Base-by-base conservation (phyloP, 495 filamentous ascomycete species). In the Aspergillus cavernicola region DNA sequence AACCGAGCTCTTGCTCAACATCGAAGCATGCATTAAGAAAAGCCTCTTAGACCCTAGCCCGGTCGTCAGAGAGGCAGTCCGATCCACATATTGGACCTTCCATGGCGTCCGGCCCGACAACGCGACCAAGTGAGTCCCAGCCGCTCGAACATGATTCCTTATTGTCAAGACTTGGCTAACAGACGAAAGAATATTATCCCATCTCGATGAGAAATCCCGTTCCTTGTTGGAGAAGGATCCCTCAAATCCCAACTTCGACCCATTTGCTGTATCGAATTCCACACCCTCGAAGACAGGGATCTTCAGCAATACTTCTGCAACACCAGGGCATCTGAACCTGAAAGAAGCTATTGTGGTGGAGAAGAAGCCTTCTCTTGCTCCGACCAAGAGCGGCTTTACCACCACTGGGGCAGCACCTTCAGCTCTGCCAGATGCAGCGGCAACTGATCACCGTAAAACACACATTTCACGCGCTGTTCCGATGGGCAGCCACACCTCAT, bases 11-110 rank as follows among this genome's bases (percentile, higher is more conserved):
- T 59, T 95, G 12, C 89, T 95, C 32, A 52, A 89, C 28, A 80
- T 95, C 10, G 90, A 95, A 33, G 95, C 95, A 64, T 88, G 84
- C 56, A 80, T 98, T 61, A 90, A 86, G 67, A 93, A 89, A 59
- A 85, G 92, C 12, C 76, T 98, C 1, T 77, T 75, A 5, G 93
- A 98, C 69, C 79, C 92, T 6, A 96, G 96, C 62, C 90, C 91
- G 3, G 84, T 79, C 29, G 92, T 97, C 28, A 80, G 92, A 56
- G 88, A 95, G 66, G 82, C 80, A 23, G 90, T 89, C 80, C 82
- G 93, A 58, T 73, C 78, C 26, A 88, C 89, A 2, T 98, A 87
- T 65, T 97, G 92, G 91, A 77, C 75, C 1, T 96, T 90, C 70
- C 78, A 81, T 10, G 64, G 63, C 13, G 79, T 88, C 16, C 97